Evolutionary conservation across 495 filamentous ascomycete genomes (phyloP).

Genomic region (Pyronema domesticum): DNA sequence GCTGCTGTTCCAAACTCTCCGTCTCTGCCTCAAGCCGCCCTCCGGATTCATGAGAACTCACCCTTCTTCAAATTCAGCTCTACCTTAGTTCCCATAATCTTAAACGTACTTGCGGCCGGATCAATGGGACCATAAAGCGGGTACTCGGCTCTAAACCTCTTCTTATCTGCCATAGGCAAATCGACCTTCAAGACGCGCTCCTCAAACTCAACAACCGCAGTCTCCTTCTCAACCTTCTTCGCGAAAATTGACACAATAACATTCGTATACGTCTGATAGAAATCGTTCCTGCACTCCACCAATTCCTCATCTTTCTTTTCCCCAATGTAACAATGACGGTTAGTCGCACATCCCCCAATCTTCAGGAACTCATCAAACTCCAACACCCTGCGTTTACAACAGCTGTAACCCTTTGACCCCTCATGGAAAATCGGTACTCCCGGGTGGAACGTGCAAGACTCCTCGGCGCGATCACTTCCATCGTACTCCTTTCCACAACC

Average conservation of each 20-base stretch:
- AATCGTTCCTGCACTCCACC: constrained; percentile 55
- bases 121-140: constrained; percentile 64
- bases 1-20: no score
- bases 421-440: constrained; percentile 87
- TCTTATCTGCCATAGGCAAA: constrained; percentile 65
- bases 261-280: constrained; percentile 74
- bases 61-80: constrained; percentile 70
- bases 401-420: constrained; percentile 76
- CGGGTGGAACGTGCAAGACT: constrained; percentile 59
- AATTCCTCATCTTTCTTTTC: constrained; percentile 46
- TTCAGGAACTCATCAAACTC: constrained; percentile 98
- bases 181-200: constrained; percentile 46
- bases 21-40: neutral
- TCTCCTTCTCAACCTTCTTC: constrained; percentile 84
- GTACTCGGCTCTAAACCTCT: constrained; percentile 59
- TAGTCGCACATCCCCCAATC: constrained; percentile 76
- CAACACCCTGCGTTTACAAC: constrained; percentile 85
- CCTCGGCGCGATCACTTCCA: constrained; percentile 40
- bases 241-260: constrained; percentile 87
- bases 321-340: constrained; percentile 70
- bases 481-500: constrained; percentile 52
- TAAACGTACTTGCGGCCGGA: constrained; percentile 51
- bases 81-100: constrained; percentile 87
- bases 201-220: constrained; percentile 50
- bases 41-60: constrained; percentile 25